Evolutionary conservation across 169 alveolate genomes (phyloP), one percentile per base, ranked within the genome.

Genomic region (Plasmodium billcollinsi): DNA sequence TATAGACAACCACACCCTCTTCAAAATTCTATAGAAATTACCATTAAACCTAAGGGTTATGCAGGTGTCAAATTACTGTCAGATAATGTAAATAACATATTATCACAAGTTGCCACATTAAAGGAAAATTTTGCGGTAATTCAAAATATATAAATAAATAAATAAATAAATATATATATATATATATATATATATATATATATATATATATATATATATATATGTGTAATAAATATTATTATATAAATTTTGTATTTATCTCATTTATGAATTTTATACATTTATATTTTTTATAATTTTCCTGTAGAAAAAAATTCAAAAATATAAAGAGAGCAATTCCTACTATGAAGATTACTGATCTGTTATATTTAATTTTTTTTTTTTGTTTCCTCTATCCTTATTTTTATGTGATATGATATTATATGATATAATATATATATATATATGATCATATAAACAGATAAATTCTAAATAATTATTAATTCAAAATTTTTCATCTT

Each of bases 1-100:
- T 85, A 71, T 54, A 85, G 92, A 59, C 75, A 71, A 39, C 92
- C 92, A 20, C 92, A 85, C 29, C 92, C 92, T 50, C 75, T 85
- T 15, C 74, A 71, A 85, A 70, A 85, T 73, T 62, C 49, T 0
- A 72, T 85, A 50, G 92, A 85, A 67, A 85, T 85, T 59, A 71
- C 85, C 11, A 72, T 85, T 2, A 85, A 63, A 49, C 92, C 92
- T 15, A 85, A 71, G 56, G 92, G 92, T 15, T 85, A 71, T 61
- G 88, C 88, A 11, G 92, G 92, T 18, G 92, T 72, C 14, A 85
- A 85, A 18, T 61, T 85, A 65, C 88, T 85, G 71, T 65, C 92
- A 71, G 92, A 70, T 18, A 85, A 71, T 54, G 71, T 85, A 21
- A 26, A 45, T 49, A 52, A 61, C 20, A 26, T 85, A 65, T 43